phyloP scores from a whole-genome alignment of 352 stramenopile genomes.

The Elongisporangium prolatum region DNA sequence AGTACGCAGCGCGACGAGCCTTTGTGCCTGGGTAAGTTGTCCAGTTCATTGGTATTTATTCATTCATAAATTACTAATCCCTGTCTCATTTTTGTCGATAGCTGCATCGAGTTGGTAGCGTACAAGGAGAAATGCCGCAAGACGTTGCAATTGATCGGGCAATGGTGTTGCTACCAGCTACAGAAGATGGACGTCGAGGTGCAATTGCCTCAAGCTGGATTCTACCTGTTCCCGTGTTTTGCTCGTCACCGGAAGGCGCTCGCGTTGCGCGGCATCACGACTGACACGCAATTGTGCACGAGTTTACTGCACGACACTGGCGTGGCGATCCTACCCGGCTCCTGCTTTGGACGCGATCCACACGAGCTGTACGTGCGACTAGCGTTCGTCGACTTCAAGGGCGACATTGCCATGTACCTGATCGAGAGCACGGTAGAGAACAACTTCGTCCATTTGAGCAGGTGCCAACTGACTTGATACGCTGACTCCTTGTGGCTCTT shows the following conservation, averaged over 20 bases:
- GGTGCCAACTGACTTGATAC: neutral
- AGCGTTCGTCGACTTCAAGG: conserved; percentile 87
- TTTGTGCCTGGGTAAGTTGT: conserved; percentile 66
- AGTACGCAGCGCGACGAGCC: conserved; percentile 74
- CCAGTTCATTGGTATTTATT: neutral
- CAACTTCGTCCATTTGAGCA: neutral
- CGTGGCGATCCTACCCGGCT: conserved; percentile 81
- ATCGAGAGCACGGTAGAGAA: conserved; percentile 78
- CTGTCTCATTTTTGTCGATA: conserved; percentile 23
- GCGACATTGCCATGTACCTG: conserved; percentile 80
- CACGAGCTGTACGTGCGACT: conserved; percentile 78
- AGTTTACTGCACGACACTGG: conserved; percentile 79
- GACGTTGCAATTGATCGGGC: conserved; percentile 75
- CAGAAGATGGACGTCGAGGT: conserved; percentile 83
- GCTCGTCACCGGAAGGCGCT: conserved; percentile 62
- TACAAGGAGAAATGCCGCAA: conserved; percentile 85
- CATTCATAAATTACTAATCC: conserved; percentile 4
- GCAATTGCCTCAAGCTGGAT: conserved; percentile 68
- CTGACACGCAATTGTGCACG: conserved; percentile 70
- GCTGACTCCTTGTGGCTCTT: conserved; percentile 6
- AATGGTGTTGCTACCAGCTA: conserved; percentile 81
- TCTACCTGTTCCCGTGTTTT: conserved; percentile 86
- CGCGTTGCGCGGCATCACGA: conserved; percentile 52
- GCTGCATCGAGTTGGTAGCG: conserved; percentile 63
- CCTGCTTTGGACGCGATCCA: conserved; percentile 70